phyloP scores from a whole-genome alignment of 805 yeast species.

The Lipomyces sp. region DNA sequence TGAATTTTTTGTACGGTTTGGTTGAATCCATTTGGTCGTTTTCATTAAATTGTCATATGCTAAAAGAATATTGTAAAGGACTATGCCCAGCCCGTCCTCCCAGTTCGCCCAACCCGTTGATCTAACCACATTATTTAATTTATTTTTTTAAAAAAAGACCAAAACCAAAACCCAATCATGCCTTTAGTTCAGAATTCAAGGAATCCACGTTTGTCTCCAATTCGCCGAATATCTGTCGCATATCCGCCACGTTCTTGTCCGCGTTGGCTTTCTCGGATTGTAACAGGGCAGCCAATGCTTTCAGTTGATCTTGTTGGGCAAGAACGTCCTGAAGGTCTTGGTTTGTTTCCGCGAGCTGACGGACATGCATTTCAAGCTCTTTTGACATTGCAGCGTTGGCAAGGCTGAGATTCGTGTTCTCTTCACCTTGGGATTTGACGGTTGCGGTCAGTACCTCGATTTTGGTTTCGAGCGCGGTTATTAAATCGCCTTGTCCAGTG shows the following conservation, averaged over 20 bases:
- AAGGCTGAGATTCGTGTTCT: not conserved
- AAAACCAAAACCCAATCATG: not conserved
- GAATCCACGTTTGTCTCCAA: conserved; percentile 15
- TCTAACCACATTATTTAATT: not conserved
- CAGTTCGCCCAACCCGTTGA: not conserved
- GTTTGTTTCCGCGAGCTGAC: conserved; percentile 3
- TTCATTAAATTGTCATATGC: not conserved
- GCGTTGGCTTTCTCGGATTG: not conserved
- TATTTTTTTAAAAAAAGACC: not conserved
- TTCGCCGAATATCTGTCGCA: not conserved
- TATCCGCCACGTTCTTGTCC: not conserved
- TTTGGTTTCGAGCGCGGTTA: not conserved
- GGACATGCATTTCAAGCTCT: not conserved
- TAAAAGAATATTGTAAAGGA: not conserved
- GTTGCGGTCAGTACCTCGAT: not conserved
- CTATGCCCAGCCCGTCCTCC: not conserved
- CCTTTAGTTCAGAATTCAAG: not conserved
- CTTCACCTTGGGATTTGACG: not conserved
- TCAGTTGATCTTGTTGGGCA: not conserved
- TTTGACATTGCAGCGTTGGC: not conserved
- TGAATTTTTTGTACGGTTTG: conserved; percentile 33
- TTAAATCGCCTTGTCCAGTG: not conserved
- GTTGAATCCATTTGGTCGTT: not conserved
- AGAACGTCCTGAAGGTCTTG: not conserved
- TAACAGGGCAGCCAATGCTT: not conserved